Conservation (phyloP, 768 basidiomycete species). For the Mycena epipterygia region DNA sequence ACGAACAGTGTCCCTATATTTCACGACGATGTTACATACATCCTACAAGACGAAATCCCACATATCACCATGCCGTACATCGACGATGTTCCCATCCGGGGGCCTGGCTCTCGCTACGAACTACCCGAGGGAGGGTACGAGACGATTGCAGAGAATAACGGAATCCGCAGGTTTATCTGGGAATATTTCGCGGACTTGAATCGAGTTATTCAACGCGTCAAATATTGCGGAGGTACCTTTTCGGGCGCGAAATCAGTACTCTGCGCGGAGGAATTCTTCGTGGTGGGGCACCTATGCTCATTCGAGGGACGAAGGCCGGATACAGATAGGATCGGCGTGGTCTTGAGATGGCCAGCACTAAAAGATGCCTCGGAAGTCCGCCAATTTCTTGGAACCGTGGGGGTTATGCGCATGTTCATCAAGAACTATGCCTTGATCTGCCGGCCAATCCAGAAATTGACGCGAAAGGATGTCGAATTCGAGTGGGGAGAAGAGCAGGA, state of each 20-base stretch:
- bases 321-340: slow-evolving; percentile 40
- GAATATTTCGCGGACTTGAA: slow-evolving; percentile 30
- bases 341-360: slow-evolving; percentile 38
- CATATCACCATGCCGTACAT: slow-evolving; percentile 42
- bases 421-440: slow-evolving; percentile 36
- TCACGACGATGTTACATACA: slow-evolving; percentile 45
- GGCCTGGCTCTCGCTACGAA: slow-evolving; percentile 40
- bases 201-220: slow-evolving; percentile 14
- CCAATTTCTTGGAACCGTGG: slow-evolving; percentile 48
- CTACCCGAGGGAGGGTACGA: slow-evolving; percentile 35
- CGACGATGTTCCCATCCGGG: slow-evolving; percentile 46
- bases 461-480: slow-evolving; percentile 34
- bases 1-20: too few species aligned
- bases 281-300: slow-evolving; percentile 53
- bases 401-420: slow-evolving; percentile 34
- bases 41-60: slow-evolving; percentile 46
- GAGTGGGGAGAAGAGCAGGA: slow-evolving; percentile 46
- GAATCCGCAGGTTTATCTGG: slow-evolving; percentile 33
- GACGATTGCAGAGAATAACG: slow-evolving; percentile 38
- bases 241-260: slow-evolving; percentile 45
- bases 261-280: slow-evolving; percentile 47
- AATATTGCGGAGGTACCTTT: slow-evolving; percentile 37
- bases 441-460: slow-evolving; percentile 30
- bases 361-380: slow-evolving; percentile 33
- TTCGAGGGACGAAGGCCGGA: slow-evolving; percentile 48